Conservation (phyloP, 2,329 filamentous ascomycete species). For the Arachnomyces sp. region DNA sequence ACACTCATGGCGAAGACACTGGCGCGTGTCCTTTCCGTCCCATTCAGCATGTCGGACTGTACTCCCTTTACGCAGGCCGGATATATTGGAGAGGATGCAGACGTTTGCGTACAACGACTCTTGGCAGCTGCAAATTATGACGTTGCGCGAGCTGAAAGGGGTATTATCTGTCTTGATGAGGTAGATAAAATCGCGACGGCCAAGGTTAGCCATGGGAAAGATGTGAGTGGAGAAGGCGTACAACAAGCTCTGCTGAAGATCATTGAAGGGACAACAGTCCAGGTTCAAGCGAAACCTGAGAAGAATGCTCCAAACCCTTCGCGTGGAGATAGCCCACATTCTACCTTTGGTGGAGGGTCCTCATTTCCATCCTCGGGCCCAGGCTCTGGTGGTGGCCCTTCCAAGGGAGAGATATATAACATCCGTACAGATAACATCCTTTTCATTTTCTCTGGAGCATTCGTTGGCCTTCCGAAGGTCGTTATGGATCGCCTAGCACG, state of each 20-base stretch:
- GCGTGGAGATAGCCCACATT: constrained; percentile 26
- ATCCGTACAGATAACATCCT: constrained; percentile 93
- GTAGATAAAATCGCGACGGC: constrained; percentile 93
- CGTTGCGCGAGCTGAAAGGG: constrained; percentile 71
- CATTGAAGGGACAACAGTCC: constrained; percentile 89
- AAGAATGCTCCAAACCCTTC: constrained; percentile 30
- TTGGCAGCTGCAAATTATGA: constrained; percentile 87
- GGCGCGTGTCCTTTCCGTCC: constrained; percentile 85
- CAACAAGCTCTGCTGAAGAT: constrained; percentile 94
- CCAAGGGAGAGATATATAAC: constrained; percentile 55
- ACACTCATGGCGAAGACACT: constrained; percentile 87
- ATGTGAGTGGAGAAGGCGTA: constrained; percentile 92
- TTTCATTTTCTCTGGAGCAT: constrained; percentile 94
- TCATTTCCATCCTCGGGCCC: constrained; percentile 11
- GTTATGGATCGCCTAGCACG: constrained; percentile 81
- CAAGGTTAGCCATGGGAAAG: constrained; percentile 79
- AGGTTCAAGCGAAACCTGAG: constrained; percentile 70
- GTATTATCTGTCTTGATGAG: constrained; percentile 93
- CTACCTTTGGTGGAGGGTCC: constrained; percentile 20
- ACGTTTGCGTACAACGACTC: constrained; percentile 83
- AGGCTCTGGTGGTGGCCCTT: constrained; percentile 15
- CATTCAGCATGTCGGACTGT: constrained; percentile 91
- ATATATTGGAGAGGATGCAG: constrained; percentile 97
- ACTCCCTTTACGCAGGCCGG: constrained; percentile 93
- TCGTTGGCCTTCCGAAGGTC: constrained; percentile 82